phyloP scores from a whole-genome alignment of 192 early-diverging fungal species.

The Podila clonocystis region DNA sequence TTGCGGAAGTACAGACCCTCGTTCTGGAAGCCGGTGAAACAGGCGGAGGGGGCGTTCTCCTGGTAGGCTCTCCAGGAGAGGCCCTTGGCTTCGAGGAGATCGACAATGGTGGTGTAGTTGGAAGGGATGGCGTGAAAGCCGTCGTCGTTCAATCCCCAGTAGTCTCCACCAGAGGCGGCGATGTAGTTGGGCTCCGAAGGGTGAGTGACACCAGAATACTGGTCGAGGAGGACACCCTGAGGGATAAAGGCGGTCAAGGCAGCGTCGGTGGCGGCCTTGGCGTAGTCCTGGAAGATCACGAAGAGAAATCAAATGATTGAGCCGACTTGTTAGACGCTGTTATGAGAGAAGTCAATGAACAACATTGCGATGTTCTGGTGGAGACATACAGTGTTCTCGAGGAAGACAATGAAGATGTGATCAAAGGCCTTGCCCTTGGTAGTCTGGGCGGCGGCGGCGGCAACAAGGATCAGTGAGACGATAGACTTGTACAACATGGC shows the following conservation, averaged over 20 bases:
- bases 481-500: too few relatives aligned
- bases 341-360: too few relatives aligned
- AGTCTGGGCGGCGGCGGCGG: not conserved
- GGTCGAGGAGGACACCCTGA: constrained; percentile 64
- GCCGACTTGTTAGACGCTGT: not conserved
- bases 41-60: constrained; percentile 67
- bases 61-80: constrained; percentile 75
- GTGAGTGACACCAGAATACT: constrained; percentile 68
- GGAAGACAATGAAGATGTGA: constrained; percentile 43
- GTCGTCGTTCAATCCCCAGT: constrained; percentile 62
- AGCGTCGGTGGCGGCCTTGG: constrained; percentile 11
- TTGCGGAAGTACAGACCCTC: constrained; percentile 67
- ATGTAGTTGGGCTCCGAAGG: constrained; percentile 85
- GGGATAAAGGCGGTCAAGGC: not conserved
- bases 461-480: not conserved
- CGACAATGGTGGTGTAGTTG: constrained; percentile 54
- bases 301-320: not conserved
- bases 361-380: not conserved
- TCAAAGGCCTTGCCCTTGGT: constrained; percentile 21
- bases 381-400: constrained; percentile 42
- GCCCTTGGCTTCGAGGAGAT: constrained; percentile 65
- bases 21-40: constrained; percentile 33
- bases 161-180: constrained; percentile 64
- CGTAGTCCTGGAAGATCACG: constrained; percentile 23
- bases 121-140: constrained; percentile 54